Percentiles rank a stretch among this genome's conserved stretches.
Conservation (phyloP, 2,329 filamentous ascomycete species). For the Pseudocercospora fuligena region DNA sequence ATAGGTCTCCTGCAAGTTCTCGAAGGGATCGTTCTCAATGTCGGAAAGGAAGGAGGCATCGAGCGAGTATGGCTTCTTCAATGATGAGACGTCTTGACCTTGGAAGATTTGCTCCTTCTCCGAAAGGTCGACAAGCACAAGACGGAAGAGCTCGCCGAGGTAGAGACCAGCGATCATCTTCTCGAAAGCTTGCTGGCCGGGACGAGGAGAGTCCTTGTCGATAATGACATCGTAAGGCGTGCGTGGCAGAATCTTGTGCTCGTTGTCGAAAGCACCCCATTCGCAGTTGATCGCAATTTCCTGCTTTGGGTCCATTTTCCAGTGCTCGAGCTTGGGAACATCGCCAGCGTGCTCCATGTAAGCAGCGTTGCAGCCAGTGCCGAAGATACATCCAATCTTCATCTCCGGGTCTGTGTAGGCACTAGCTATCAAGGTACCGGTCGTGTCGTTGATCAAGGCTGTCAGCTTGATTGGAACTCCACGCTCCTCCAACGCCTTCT, state of each 20-base stretch:
- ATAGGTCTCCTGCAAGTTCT: constrained; percentile 88
- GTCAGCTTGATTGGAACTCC: constrained; percentile 90
- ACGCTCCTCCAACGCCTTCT: constrained; percentile 74
- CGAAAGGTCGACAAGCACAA: constrained; percentile 59
- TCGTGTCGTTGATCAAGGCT: constrained; percentile 96
- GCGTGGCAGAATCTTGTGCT: constrained; percentile 82
- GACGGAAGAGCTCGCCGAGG: constrained; percentile 52
- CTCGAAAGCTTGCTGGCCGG: constrained; percentile 52
- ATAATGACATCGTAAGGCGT: constrained; percentile 66
- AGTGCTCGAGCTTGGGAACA: constrained; percentile 89
- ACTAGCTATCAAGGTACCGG: constrained; percentile 93
- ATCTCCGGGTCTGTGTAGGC: constrained; percentile 93
- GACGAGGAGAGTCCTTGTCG: constrained; percentile 50
- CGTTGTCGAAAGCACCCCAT: constrained; percentile 96
- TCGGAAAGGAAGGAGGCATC: constrained; percentile 92
- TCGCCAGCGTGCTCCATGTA: constrained; percentile 95
- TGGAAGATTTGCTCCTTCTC: constrained; percentile 77
- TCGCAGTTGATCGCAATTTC: constrained; percentile 98
- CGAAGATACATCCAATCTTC: constrained; percentile 97
- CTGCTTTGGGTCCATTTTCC: constrained; percentile 74
- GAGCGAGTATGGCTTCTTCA: constrained; percentile 85
- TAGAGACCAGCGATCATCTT: constrained; percentile 54
- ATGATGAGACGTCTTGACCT: constrained; percentile 76
- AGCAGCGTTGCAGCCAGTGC: constrained; percentile 95
- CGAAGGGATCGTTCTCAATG: constrained; percentile 92